Evolutionary conservation across 2,329 filamentous ascomycete species (phyloP).

Genomic region (Calonectria hongkongensis): DNA sequence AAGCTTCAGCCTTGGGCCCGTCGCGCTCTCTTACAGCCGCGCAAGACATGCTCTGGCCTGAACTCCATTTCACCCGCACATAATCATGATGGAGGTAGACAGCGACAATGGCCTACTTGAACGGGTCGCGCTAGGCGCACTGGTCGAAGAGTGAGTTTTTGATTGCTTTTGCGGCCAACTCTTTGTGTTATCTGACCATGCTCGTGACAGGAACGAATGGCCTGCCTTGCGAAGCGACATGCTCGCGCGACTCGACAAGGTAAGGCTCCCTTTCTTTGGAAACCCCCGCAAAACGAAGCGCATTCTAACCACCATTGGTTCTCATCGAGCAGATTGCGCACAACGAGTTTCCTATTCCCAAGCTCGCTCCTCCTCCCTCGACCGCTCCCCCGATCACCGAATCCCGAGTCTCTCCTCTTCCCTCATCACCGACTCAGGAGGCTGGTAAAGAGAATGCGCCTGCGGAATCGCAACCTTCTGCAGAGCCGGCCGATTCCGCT

Average conservation of each 20-base stretch:
- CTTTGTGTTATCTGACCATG: constrained; percentile 52
- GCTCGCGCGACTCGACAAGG: constrained; percentile 80
- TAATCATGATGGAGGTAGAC: constrained; percentile 72
- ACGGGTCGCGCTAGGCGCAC: constrained; percentile 69
- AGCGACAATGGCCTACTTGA: constrained; percentile 69
- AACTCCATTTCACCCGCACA: constrained; percentile 43
- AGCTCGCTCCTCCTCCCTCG: constrained; percentile 66
- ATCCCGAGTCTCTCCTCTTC: constrained; percentile 65
- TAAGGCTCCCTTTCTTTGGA: constrained; percentile 51
- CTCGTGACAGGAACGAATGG: constrained; percentile 78
- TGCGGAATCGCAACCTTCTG: constrained; percentile 60
- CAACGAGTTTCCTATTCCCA: constrained; percentile 84
- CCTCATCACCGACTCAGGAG: constrained; percentile 73
- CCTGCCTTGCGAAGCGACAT: constrained; percentile 79
- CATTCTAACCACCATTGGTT: constrained; percentile 32
- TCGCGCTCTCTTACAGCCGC: constrained; percentile 31
- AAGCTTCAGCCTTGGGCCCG: constrained; percentile 35
- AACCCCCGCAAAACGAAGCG: neutral
- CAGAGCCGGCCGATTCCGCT: constrained; percentile 60
- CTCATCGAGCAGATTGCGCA: constrained; percentile 77
- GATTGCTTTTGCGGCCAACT: constrained; percentile 35
- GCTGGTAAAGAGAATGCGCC: constrained; percentile 82
- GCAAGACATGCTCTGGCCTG: constrained; percentile 34
- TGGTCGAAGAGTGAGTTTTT: constrained; percentile 73
- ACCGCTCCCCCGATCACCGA: constrained; percentile 63